A percentile compares a stretch with the other conserved stretches of the same genome.
Conservation (phyloP, 768 basidiomycete species). For the Boletus reticulatus region DNA sequence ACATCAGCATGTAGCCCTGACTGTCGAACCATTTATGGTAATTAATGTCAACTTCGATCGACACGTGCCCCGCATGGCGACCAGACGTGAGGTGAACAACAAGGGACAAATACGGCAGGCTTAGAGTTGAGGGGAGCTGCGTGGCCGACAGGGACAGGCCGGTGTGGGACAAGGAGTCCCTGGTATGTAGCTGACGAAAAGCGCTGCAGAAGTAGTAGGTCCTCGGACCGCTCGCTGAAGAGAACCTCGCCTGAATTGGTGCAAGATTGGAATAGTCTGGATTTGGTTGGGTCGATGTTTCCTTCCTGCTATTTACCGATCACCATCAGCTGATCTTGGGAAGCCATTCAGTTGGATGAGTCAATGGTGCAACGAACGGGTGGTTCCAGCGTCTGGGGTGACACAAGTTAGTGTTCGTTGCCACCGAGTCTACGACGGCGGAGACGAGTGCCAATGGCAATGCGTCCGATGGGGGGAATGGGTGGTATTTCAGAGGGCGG, state of each 20-base stretch:
- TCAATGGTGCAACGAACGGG: neutral
- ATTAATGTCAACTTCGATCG: neutral
- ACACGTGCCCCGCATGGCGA: slow-evolving; percentile 10
- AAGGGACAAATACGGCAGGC: neutral
- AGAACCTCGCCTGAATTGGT: neutral
- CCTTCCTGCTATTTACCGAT: neutral
- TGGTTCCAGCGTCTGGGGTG: too few species aligned
- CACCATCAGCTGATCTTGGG: slow-evolving; percentile 9
- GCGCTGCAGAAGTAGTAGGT: neutral
- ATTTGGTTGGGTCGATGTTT: neutral
- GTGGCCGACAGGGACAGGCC: slow-evolving; percentile 6
- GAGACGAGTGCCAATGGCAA: neutral
- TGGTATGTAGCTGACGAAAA: too few species aligned
- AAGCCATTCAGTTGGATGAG: neutral
- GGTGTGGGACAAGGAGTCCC: neutral
- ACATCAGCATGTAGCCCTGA: neutral
- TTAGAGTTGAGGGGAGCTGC: neutral
- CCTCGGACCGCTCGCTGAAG: slow-evolving; percentile 3
- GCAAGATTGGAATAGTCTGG: neutral
- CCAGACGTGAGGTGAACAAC: slow-evolving; percentile 2
- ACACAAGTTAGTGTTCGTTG: too few species aligned
- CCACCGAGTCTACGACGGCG: neutral
- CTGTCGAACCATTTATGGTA: neutral
- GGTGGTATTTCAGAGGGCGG: too few species aligned
- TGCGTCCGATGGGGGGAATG: too few species aligned